These are phyloP conservation scores for Tribonema minus DNA, from an alignment of 108 stramenopile genomes.

Conservation along the genomic window DNA sequence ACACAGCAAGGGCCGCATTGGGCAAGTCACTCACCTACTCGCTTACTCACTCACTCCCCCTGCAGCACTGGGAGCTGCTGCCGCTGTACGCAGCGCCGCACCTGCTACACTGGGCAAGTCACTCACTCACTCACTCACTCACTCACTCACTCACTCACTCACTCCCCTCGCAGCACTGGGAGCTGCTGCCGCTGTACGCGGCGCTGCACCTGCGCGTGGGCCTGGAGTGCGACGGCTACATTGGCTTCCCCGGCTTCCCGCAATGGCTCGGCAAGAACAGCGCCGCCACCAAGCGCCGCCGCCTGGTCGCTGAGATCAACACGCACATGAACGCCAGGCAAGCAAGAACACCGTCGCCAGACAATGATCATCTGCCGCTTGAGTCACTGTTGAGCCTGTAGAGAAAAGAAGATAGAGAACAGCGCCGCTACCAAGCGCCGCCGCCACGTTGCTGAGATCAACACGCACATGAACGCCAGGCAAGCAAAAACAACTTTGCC, in stretches of 20 bases:
- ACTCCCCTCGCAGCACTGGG: constrained; percentile 71
- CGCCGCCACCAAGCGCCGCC: constrained; percentile 66
- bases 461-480: constrained; percentile 83
- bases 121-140: too few species aligned
- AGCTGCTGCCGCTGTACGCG: constrained; percentile 73
- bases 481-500: too few species aligned
- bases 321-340: constrained; percentile 81
- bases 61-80: constrained; percentile 86
- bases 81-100: constrained; percentile 69
- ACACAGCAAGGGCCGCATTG: constrained; percentile 5
- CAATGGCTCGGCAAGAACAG: constrained; percentile 94
- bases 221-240: constrained; percentile 61
- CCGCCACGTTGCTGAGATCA: constrained; percentile 74
- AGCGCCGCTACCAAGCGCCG: constrained; percentile 71
- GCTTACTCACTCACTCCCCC: background rate
- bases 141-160: background rate
- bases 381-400: too few species aligned
- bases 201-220: constrained; percentile 81
- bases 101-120: constrained; percentile 61
- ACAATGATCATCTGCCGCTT: too few species aligned
- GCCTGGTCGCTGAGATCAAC: constrained; percentile 74
- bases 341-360: too few species aligned
- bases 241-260: constrained; percentile 83
- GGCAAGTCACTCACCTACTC: background rate
- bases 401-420: too few species aligned